Percentiles rank a stretch among this genome's conserved stretches.
Evolutionary conservation across 441 rosid genomes (phyloP).

Genomic region (Aleurites moluccanus): DNA sequence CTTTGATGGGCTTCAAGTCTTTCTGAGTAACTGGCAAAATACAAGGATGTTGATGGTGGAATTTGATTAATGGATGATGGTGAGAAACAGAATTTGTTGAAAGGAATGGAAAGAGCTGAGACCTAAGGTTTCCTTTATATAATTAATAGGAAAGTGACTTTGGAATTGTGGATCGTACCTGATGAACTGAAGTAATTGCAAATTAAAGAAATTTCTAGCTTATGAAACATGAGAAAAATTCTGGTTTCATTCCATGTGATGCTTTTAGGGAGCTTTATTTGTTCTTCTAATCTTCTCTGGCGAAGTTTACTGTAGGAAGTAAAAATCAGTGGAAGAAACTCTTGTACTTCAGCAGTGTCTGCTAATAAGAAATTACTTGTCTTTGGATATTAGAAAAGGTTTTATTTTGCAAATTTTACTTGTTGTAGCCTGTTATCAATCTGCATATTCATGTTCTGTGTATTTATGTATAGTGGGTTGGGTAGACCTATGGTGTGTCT

Average conservation of each 20-base stretch:
- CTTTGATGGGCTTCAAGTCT: neutral
- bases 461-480: neutral
- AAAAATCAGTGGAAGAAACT: neutral
- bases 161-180: neutral
- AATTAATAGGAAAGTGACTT: neutral
- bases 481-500: neutral
- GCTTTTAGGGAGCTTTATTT: neutral
- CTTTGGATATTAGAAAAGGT: neutral
- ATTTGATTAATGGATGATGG: neutral
- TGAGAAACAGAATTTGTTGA: neutral
- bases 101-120: neutral
- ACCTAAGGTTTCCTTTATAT: neutral
- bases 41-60: neutral
- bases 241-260: neutral
- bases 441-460: neutral
- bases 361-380: neutral
- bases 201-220: no score
- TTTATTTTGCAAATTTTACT: neutral
- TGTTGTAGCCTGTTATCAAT: neutral
- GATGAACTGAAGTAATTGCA: neutral
- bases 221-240: neutral
- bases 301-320: neutral
- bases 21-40: neutral
- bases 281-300: neutral
- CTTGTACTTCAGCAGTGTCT: neutral